Percentiles rank a stretch among this genome's conserved stretches.
These are phyloP conservation scores for Thuidium tamariscinum DNA, from an alignment of 225 moss, liverwort and hornwort species.

Conservation along the genomic window DNA sequence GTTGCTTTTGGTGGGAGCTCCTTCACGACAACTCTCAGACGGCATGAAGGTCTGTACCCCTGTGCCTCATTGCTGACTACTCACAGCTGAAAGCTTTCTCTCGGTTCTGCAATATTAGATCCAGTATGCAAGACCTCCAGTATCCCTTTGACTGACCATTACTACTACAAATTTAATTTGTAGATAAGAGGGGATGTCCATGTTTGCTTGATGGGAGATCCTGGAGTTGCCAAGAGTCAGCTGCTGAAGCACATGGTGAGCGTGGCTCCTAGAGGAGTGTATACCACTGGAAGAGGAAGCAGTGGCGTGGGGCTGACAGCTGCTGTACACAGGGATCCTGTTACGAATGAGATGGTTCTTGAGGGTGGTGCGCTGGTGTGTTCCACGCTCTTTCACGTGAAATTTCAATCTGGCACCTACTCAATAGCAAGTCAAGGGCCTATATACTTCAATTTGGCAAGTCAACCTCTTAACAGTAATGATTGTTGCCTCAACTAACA, in stretches of 20 bases:
- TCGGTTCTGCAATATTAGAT: background rate
- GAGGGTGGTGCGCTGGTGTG: conserved; percentile 95
- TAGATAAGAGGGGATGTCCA: conserved; percentile 93
- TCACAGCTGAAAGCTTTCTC: background rate
- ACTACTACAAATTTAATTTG: background rate
- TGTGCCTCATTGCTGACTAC: background rate
- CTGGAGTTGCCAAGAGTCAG: conserved; percentile 96
- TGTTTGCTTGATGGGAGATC: conserved; percentile 96
- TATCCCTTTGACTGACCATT: background rate
- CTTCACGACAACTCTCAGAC: conserved; percentile 79
- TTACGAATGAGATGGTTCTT: conserved; percentile 88
- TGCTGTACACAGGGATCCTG: conserved; percentile 83
- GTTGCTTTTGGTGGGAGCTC: conserved; percentile 83
- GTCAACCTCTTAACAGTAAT: background rate
- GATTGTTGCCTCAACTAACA: conserved; percentile 7
- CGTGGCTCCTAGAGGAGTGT: conserved; percentile 83
- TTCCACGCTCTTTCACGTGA: background rate
- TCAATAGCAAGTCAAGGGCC: background rate
- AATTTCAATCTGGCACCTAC: background rate
- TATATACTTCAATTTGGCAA: background rate
- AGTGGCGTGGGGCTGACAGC: conserved; percentile 94
- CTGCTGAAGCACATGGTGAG: conserved; percentile 90
- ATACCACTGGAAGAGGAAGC: conserved; percentile 91
- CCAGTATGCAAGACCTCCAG: background rate
- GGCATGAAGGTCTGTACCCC: conserved; percentile 73